phyloP scores from a whole-genome alignment of 192 early-diverging fungal species.

The Podila epicladia region DNA sequence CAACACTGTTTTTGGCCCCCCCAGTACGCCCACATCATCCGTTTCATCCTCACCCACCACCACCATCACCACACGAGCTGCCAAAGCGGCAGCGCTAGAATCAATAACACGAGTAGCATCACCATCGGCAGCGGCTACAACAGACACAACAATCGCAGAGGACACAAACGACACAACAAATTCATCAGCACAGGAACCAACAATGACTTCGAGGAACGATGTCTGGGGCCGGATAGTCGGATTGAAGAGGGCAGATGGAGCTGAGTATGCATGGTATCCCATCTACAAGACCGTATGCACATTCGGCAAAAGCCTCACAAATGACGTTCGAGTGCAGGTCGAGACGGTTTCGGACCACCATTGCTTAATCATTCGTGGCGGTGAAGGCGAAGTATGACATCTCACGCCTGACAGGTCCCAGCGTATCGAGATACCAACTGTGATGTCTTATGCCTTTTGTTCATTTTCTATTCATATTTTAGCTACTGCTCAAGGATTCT shows the following conservation, averaged over 20 bases:
- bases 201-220: conserved; percentile 4
- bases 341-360: conserved; percentile 37
- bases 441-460: neutral
- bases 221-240: conserved; percentile 39
- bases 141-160: neutral
- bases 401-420: neutral
- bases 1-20: neutral
- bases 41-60: neutral
- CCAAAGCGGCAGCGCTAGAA: neutral
- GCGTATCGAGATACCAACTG: neutral
- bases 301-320: conserved; percentile 23
- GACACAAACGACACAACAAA: neutral
- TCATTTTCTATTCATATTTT: neutral
- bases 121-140: neutral
- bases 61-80: neutral
- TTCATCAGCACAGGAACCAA: conserved; percentile 19
- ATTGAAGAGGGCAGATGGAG: conserved; percentile 21
- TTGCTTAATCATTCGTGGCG: conserved; percentile 36
- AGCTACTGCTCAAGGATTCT: conserved; percentile 43
- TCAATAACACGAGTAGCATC: no score
- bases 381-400: conserved; percentile 39
- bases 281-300: conserved; percentile 45
- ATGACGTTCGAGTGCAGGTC: conserved; percentile 38
- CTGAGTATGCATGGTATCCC: conserved; percentile 36
- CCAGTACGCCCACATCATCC: neutral